Conservation (phyloP, 2,329 filamentous ascomycete genomes). For the Calonectria leucothoes region DNA sequence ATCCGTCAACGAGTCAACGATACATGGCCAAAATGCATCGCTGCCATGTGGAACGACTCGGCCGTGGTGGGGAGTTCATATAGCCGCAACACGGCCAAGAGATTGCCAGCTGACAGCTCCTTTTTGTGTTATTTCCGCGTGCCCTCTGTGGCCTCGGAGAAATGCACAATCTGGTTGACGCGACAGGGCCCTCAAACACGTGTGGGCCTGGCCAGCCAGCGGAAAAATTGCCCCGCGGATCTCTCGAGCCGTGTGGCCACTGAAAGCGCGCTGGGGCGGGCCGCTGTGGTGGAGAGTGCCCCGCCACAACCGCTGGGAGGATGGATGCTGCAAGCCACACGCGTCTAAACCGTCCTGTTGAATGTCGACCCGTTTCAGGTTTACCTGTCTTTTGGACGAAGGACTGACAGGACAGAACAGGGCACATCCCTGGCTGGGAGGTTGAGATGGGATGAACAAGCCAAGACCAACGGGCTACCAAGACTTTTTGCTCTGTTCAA, state of each 20-base stretch:
- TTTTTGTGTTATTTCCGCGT: not conserved
- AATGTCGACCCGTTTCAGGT: no score
- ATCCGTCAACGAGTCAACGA: not conserved
- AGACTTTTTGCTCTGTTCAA: not conserved
- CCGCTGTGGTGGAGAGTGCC: not conserved
- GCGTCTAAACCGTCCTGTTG: not conserved
- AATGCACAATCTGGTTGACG: conserved; percentile 7
- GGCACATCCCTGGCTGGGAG: not conserved
- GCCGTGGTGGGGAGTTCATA: not conserved
- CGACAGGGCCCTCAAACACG: conserved; percentile 24
- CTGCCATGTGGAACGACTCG: not conserved
- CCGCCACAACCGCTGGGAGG: not conserved
- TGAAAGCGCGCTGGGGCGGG: not conserved
- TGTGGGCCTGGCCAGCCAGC: conserved; percentile 14
- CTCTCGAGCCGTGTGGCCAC: conserved; percentile 16
- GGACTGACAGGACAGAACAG: conserved; percentile 10
- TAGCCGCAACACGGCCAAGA: not conserved
- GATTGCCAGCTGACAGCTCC: not conserved
- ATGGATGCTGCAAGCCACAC: not conserved
- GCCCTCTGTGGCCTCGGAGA: not conserved
- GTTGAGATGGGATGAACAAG: conserved; percentile 17
- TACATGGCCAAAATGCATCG: not conserved
- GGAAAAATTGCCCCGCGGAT: conserved; percentile 30
- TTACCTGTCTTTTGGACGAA: conserved; percentile 27
- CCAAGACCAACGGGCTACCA: not conserved